Conservation (phyloP, 192 early-diverging fungal genomes). For the Oehlia diaphana region DNA sequence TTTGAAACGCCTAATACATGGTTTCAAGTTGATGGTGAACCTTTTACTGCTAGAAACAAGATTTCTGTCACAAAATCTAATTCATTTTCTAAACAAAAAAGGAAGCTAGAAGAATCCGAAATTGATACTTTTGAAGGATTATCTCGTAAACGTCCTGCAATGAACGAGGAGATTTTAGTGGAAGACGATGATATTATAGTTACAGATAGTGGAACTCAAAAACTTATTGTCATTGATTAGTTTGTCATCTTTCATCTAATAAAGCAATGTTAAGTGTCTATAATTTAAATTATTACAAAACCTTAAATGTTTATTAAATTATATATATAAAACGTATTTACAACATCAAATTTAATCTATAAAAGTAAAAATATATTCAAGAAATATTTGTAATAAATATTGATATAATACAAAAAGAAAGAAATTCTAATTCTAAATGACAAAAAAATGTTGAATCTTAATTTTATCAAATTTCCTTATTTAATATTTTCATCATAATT, state of each 20-base stretch:
- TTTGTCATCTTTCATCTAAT: no score
- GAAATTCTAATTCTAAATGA: neutral
- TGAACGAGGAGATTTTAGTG: neutral
- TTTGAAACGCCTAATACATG: conserved; percentile 21
- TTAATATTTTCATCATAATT: neutral
- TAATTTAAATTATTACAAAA: no score
- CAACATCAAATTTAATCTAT: neutral
- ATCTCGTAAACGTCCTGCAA: neutral
- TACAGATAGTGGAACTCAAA: neutral
- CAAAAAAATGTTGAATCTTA: neutral
- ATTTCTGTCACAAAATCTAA: neutral
- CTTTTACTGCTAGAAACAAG: neutral
- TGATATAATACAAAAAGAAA: neutral
- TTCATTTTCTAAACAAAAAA: neutral
- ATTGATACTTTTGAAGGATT: neutral
- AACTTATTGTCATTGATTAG: conserved; percentile 12
- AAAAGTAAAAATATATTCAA: neutral
- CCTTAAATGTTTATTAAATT: no score
- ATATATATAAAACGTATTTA: neutral
- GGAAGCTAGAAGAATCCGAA: conserved; percentile 15
- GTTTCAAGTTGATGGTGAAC: conserved; percentile 24
- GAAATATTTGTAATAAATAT: neutral
- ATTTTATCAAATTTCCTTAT: neutral
- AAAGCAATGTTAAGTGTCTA: no score
- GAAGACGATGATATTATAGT: conserved; percentile 8